Evolutionary conservation across 495 filamentous ascomycete species (phyloP), one percentile per base, ranked within the genome.

Genomic region (Bathelium albidoporum): DNA sequence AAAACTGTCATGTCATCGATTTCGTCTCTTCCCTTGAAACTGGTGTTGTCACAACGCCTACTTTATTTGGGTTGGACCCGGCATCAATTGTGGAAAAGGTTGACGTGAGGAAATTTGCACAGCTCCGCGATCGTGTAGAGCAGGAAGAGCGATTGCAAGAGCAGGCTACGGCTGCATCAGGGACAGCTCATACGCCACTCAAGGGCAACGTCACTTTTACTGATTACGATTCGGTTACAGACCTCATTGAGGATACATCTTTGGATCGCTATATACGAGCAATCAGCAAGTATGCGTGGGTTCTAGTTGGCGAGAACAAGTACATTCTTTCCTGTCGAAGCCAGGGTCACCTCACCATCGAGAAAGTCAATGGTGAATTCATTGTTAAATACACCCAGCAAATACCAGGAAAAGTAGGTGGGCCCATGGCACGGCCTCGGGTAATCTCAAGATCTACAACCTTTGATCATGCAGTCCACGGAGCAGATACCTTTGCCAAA

Each of bases 1-100:
- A 85, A 44, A 83, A 97, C 69, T 99, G 94, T 67, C 94, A 97
- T 72, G 79, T 99, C 55, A 94, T 99, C 66, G 94, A 99, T 72
- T 92, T 99, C 89, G 94, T 97, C 0, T 85, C 90, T 0, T 87
- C 84, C 14, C 77, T 97, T 16, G 80, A 83, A 61, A 86, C 85
- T 0, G 94, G 95, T 0, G 87, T 99, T 59, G 79, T 95, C 1
- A 92, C 91, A 14, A 90, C 88, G 0, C 95, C 94, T 1, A 97
- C 94, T 0, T 77, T 99, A 10, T 97, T 99, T 66, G 94, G 94
- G 1, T 81, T 99, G 2, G 90, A 97, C 73, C 93, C 94, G 0
- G 78, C 81, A n/a, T 86, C 92, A 69, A 60, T 96, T 2, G 75
- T 97, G 0, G 74, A 86, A n/a, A 78, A 83, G 10, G 79, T 80